phyloP scores from a whole-genome alignment of 441 rosid genomes.

The Gossypium lobatum region DNA sequence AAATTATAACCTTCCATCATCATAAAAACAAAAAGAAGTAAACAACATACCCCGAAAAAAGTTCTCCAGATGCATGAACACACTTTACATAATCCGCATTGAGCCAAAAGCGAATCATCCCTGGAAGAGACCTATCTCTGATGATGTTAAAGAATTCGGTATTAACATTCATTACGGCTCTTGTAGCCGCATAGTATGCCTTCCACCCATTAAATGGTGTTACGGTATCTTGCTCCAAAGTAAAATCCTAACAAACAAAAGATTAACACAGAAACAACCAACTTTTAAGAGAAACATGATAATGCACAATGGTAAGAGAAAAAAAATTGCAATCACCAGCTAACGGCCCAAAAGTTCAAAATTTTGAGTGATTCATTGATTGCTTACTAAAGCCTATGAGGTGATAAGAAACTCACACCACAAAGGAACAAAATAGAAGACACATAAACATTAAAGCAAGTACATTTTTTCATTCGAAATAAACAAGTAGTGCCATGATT shows the following conservation, averaged over 20 bases:
- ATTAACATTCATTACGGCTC: constrained; percentile 79
- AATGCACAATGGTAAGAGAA: neutral
- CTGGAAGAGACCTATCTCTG: constrained; percentile 66
- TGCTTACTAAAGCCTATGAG: neutral
- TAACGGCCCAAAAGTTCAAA: neutral
- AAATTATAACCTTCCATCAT: neutral
- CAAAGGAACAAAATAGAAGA: neutral
- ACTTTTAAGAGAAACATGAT: neutral
- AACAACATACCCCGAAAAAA: constrained; percentile 84
- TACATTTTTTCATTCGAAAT: too few relatives aligned
- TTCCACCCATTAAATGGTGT: constrained; percentile 91
- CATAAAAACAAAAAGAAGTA: neutral
- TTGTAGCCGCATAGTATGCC: constrained; percentile 90
- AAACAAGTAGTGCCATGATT: too few relatives aligned
- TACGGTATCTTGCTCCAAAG: constrained; percentile 77
- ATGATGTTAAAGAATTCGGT: constrained; percentile 73
- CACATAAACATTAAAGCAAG: neutral
- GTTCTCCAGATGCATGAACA: constrained; percentile 73
- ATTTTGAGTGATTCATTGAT: neutral
- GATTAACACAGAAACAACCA: neutral
- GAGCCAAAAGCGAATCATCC: constrained; percentile 79
- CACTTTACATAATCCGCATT: constrained; percentile 93
- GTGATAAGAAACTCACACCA: neutral
- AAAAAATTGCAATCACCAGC: neutral
- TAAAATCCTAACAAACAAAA: constrained; percentile 60